A percentile compares a stretch with the other conserved stretches of the same genome.
Evolutionary conservation across 768 basidiomycete genomes (phyloP).

Genomic region (Botryobasidium botryosum): DNA sequence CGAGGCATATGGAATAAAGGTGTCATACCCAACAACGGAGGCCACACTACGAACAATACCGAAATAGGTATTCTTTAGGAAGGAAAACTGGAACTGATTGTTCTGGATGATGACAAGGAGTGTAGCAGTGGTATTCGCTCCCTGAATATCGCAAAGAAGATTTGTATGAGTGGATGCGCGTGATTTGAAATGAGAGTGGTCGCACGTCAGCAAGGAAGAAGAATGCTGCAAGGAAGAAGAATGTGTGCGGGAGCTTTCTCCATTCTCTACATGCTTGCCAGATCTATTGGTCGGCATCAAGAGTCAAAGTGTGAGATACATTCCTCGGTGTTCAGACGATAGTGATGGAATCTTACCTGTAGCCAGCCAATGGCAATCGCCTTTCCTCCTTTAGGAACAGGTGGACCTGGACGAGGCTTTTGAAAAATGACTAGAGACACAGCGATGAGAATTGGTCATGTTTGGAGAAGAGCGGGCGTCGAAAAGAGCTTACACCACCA

Average conservation of each 20-base stretch:
- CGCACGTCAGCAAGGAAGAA: conserved; percentile 73
- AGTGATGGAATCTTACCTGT: conserved; percentile 41
- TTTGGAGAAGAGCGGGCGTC: background rate
- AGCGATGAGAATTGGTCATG: background rate
- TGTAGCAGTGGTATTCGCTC: conserved; percentile 63
- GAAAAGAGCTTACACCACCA: conserved; percentile 71
- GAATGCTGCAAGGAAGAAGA: conserved; percentile 57
- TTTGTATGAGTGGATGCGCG: no score
- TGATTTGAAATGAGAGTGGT: no score
- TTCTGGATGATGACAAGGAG: conserved; percentile 65
- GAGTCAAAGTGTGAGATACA: background rate
- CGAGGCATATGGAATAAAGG: no score
- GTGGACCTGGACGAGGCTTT: conserved; percentile 65
- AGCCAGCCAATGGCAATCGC: conserved; percentile 79
- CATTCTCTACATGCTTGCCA: conserved; percentile 62
- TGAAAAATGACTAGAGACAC: conserved; percentile 54
- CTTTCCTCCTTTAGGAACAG: conserved; percentile 55
- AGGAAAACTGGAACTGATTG: conserved; percentile 63
- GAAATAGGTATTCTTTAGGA: conserved; percentile 64
- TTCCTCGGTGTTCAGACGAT: background rate
- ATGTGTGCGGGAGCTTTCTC: conserved; percentile 63
- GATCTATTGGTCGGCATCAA: conserved; percentile 32
- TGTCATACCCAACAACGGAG: no score
- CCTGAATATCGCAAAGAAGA: no score
- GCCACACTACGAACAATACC: no score